Evolutionary conservation across 2,329 filamentous ascomycete genomes (phyloP), one percentile per base, ranked within the genome.

Genomic region (Sporothrix protearum): DNA sequence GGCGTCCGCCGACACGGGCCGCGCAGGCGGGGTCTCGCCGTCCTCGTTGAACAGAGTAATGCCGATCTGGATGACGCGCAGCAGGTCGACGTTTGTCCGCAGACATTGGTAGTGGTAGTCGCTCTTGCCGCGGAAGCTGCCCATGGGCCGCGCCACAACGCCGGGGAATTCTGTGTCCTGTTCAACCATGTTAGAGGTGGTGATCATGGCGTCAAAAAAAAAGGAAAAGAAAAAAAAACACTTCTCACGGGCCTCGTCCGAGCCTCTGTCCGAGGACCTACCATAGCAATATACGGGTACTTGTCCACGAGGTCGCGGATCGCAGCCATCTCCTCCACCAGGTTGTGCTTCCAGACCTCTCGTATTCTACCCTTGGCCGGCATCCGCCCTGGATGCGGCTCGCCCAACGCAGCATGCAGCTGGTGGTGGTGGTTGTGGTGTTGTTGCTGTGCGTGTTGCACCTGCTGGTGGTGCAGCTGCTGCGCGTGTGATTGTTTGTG

Each of bases 91-190:
- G 79, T 99, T 99, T 77, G 94, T 96, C 73, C 96, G 92, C 63
- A 99, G 86, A 73, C 95, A 98, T 84, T 99, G 96, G 82, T 99
- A 99, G 80, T 99, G 96, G 79, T 99, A 99, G 77, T 97, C 95
- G 75, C 94, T 96, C 83, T 97, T 98, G 72, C 92, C 96, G 73
- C 92, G 89, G 80, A 99, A 99, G 71, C 91, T 89, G 66, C 96
- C 96, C 86, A 99, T 98, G 1, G 96, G 96, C 76, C 96, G 89
- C 33, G 95, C 93, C 69, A 99, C 95, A 69, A 99, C 94, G 71
- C 96, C 96, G n/a, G 96, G 96, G 77, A 99, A 99, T 80, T 98
- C 95, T 30, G 96, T 97, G 80, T 99, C 96, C 94, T 97, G 79
- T 16, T 45, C 68, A 63, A 16, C n/a, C n/a, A n/a, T 49, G 42